A percentile compares a stretch with the other conserved stretches of the same genome.
Conservation (phyloP, 2,329 filamentous ascomycete genomes). For the Sphaerulina vaccinii region DNA sequence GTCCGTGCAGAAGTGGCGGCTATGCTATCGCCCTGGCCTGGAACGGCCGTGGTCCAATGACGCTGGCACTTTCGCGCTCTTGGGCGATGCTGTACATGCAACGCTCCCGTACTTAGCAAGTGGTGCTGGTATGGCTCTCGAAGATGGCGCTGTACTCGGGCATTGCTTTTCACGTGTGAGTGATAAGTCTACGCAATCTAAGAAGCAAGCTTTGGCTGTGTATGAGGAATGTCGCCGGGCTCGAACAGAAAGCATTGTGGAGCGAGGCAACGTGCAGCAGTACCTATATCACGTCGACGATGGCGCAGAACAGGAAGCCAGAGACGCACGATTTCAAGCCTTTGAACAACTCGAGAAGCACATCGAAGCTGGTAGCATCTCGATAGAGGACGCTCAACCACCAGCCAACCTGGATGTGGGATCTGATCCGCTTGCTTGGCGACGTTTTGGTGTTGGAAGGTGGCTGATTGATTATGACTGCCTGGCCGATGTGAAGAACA, state of each 20-base stretch:
- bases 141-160: slow-evolving; percentile 59
- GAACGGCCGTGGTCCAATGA: slow-evolving; percentile 56
- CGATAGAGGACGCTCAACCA: background rate
- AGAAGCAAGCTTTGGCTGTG: slow-evolving; percentile 36
- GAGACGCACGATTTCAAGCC: slow-evolving; percentile 14
- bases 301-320: slow-evolving; percentile 53
- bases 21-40: slow-evolving; percentile 57
- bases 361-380: background rate
- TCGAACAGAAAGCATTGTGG: slow-evolving; percentile 60
- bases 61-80: slow-evolving; percentile 56
- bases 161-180: slow-evolving; percentile 15
- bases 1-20: slow-evolving; percentile 60
- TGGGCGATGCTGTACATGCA: slow-evolving; percentile 65
- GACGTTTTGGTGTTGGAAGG: slow-evolving; percentile 18
- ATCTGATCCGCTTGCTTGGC: slow-evolving; percentile 21
- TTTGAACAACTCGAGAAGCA: slow-evolving; percentile 16
- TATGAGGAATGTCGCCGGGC: slow-evolving; percentile 60
- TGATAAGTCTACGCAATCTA: background rate
- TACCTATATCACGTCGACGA: slow-evolving; percentile 62
- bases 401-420: slow-evolving; percentile 15
- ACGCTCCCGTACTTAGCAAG: slow-evolving; percentile 62
- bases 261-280: slow-evolving; percentile 61
- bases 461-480: slow-evolving; percentile 24
- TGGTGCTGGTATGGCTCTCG: slow-evolving; percentile 60
- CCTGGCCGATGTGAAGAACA: slow-evolving; percentile 15